Conservation (phyloP, 23 red algal species). For the Gracilaria domingensis region DNA sequence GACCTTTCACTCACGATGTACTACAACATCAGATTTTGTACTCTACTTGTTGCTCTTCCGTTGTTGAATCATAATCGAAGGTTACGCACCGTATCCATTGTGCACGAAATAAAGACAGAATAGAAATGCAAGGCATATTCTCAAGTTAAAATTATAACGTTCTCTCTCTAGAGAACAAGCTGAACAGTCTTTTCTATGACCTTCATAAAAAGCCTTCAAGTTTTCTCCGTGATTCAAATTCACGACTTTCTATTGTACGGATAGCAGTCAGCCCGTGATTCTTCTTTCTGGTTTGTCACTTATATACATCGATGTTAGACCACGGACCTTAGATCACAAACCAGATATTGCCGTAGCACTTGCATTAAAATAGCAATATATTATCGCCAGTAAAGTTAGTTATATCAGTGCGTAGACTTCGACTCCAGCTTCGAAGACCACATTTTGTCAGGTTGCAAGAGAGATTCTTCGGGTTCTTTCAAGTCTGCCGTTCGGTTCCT, state of each 20-base stretch:
- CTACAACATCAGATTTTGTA: slow-evolving; percentile 16
- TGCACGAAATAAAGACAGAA: not conserved
- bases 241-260: not conserved
- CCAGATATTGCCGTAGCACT: slow-evolving; percentile 5
- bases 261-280: slow-evolving; percentile 1
- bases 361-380: slow-evolving; percentile 1
- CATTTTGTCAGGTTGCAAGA: slow-evolving; percentile 20
- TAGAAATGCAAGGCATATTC: slow-evolving; percentile 19
- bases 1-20: not conserved
- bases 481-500: slow-evolving; percentile 31
- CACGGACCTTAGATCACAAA: not conserved
- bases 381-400: slow-evolving; percentile 20
- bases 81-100: not conserved
- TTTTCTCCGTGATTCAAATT: not conserved
- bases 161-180: not conserved
- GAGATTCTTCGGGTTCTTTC: slow-evolving; percentile 16
- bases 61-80: not conserved
- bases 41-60: not conserved
- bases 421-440: slow-evolving; percentile 1
- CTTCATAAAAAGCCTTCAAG: not conserved
- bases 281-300: not conserved
- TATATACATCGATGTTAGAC: slow-evolving; percentile 27
- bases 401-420: slow-evolving; percentile 16
- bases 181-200: not conserved
- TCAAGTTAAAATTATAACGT: not conserved